phyloP scores from a whole-genome alignment of 441 rosid species.

The California macrophylla region DNA sequence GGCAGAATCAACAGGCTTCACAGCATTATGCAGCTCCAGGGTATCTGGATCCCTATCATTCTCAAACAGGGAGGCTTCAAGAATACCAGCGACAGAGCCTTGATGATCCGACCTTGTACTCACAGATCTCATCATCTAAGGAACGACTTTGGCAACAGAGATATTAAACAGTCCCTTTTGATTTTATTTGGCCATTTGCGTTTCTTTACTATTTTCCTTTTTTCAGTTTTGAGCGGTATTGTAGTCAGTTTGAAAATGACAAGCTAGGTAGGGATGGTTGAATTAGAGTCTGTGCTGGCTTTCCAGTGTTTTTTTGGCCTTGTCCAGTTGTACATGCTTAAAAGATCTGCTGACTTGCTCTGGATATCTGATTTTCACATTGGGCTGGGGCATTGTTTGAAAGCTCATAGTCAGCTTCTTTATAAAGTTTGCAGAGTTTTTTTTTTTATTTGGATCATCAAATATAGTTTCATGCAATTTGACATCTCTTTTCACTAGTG shows the following conservation, averaged over 20 bases:
- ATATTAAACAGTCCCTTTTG: constrained; percentile 13
- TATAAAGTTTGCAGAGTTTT: not conserved
- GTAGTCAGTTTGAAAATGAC: constrained; percentile 17
- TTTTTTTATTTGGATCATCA: not conserved
- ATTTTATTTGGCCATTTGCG: not conserved
- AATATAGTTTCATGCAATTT: not conserved
- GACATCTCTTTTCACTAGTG: not conserved
- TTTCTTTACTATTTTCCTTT: constrained; percentile 3
- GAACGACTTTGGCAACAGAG: constrained; percentile 25
- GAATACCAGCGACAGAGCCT: constrained; percentile 22
- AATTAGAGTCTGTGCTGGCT: not conserved
- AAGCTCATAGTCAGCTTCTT: constrained; percentile 7
- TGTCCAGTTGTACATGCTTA: constrained; percentile 26
- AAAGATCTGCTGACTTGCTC: constrained; percentile 10
- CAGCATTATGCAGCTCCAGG: constrained; percentile 21
- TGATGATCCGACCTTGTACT: constrained; percentile 12
- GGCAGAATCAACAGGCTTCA: constrained; percentile 22
- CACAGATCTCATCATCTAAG: constrained; percentile 17
- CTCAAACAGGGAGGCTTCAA: constrained; percentile 18
- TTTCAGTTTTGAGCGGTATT: not conserved
- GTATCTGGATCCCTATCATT: constrained; percentile 10
- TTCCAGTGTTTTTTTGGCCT: constrained; percentile 20
- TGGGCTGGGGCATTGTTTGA: constrained; percentile 16
- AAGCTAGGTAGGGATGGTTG: constrained; percentile 11
- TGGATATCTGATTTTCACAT: constrained; percentile 13